These are phyloP conservation scores for Brassica nigra DNA, from an alignment of 345 rosid genomes.

Conservation along the genomic window DNA sequence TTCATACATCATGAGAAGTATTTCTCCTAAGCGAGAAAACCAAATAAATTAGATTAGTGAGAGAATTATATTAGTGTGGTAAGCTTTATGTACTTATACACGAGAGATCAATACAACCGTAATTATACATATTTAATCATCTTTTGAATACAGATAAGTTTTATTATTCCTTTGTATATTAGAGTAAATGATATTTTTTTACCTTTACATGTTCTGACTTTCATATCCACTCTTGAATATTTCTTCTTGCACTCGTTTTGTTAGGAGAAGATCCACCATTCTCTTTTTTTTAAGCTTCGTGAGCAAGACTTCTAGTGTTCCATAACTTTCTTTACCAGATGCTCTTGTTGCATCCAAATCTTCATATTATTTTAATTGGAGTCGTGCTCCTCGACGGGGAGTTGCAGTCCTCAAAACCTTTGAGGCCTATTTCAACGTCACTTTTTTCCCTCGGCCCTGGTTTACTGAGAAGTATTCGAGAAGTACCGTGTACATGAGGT, in stretches of 20 bases:
- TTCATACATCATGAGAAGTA: neutral
- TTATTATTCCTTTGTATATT: neutral
- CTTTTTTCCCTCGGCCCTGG: too few species aligned
- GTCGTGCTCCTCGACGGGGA: neutral
- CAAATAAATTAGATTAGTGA: neutral
- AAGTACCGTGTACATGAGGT: too few species aligned
- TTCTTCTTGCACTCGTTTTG: neutral
- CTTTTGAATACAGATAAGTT: too few species aligned
- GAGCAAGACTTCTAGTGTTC: neutral
- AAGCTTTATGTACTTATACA: neutral
- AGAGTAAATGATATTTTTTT: neutral
- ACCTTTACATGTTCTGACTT: neutral
- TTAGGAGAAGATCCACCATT: neutral
- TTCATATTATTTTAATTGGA: neutral
- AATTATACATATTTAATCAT: too few species aligned
- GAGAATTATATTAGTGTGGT: neutral
- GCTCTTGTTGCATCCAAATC: neutral
- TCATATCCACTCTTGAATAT: neutral
- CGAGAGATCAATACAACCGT: neutral
- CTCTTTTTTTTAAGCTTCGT: too few species aligned
- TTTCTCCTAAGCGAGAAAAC: neutral
- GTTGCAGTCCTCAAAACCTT: neutral
- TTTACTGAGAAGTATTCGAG: too few species aligned
- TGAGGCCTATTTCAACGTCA: too few species aligned
- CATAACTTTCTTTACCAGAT: neutral